phyloP scores from a whole-genome alignment of 2,329 filamentous ascomycete species.

The Aspergillaceae sp. region DNA sequence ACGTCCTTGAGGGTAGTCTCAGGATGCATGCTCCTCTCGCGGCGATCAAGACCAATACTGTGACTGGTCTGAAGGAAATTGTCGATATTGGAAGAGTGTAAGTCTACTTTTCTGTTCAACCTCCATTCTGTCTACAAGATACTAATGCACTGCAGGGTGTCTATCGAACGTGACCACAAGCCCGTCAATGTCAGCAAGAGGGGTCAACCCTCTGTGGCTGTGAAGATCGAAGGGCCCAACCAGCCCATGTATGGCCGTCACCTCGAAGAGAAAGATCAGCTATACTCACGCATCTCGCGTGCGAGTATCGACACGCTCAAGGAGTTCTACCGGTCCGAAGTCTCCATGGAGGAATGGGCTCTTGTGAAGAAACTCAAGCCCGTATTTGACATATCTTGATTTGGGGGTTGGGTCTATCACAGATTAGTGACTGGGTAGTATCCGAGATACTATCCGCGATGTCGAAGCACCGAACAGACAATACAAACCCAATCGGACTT shows the following conservation, averaged over 20 bases:
- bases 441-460: background rate
- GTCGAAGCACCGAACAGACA: no score
- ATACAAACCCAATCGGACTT: no score
- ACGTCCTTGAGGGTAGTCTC: slow-evolving; percentile 84
- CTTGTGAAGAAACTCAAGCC: slow-evolving; percentile 94
- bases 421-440: background rate
- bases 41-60: slow-evolving; percentile 70
- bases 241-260: slow-evolving; percentile 94
- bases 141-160: slow-evolving; percentile 52
- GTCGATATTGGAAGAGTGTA: slow-evolving; percentile 86
- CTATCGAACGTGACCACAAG: slow-evolving; percentile 97
- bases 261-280: slow-evolving; percentile 77
- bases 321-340: slow-evolving; percentile 84
- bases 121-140: slow-evolving; percentile 10
- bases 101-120: slow-evolving; percentile 34
- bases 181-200: slow-evolving; percentile 86
- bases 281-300: slow-evolving; percentile 83
- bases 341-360: slow-evolving; percentile 86
- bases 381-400: slow-evolving; percentile 74
- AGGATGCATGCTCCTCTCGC: slow-evolving; percentile 83
- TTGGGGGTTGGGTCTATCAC: background rate
- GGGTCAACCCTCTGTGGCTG: slow-evolving; percentile 89
- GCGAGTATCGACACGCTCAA: slow-evolving; percentile 90
- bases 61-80: slow-evolving; percentile 74
- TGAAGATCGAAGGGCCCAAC: slow-evolving; percentile 92